phyloP scores from a whole-genome alignment of 164 flowering plant species.

The Litsea cubeba region DNA sequence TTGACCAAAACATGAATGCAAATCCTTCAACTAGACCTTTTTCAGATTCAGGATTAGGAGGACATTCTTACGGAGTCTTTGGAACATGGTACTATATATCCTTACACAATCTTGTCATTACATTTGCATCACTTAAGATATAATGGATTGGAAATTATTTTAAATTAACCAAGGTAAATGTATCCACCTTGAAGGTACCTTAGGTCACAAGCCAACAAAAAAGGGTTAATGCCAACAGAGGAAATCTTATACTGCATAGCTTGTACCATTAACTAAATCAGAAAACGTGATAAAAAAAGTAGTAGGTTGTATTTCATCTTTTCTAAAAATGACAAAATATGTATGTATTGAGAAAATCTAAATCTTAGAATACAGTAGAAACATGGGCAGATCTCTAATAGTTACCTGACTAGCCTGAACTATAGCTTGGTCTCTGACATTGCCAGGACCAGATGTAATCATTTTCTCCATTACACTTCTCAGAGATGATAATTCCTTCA shows the following conservation, averaged over 20 bases:
- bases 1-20: too few species aligned
- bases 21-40: too few species aligned
- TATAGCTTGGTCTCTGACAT: slow-evolving; percentile 10
- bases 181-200: neutral
- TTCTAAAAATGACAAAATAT: too few species aligned
- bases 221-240: neutral
- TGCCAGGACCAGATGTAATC: neutral
- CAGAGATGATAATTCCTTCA: slow-evolving; percentile 44
- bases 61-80: too few species aligned
- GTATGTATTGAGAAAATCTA: too few species aligned
- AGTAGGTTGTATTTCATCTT: neutral
- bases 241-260: neutral
- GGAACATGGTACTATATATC: neutral
- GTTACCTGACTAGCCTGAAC: slow-evolving; percentile 33
- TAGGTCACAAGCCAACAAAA: neutral
- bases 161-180: neutral
- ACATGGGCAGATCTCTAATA: neutral
- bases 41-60: too few species aligned
- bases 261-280: neutral
- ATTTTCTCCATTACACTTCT: slow-evolving; percentile 45
- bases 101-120: too few species aligned
- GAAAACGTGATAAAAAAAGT: too few species aligned
- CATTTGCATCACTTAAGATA: too few species aligned
- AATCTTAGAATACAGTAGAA: neutral
- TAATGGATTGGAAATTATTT: neutral